A percentile compares a stretch with the other conserved stretches of the same genome.
Conservation (phyloP, 2,329 filamentous ascomycete genomes). For the Xylaria sp. region DNA sequence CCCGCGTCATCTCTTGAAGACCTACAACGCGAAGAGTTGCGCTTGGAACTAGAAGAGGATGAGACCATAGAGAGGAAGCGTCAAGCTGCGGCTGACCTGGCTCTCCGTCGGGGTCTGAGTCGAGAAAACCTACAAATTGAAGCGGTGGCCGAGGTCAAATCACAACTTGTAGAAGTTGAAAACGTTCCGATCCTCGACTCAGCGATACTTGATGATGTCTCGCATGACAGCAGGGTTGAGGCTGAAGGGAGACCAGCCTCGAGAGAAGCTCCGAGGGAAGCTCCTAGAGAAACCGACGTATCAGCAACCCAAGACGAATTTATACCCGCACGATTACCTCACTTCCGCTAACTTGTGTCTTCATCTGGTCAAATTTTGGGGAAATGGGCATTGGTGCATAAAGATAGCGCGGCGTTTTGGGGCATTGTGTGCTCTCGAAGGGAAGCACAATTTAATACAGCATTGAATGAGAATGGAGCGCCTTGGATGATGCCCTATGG, state of each 20-base stretch:
- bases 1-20: constrained; percentile 56
- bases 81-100: constrained; percentile 57
- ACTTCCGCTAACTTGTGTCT: constrained; percentile 50
- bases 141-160: constrained; percentile 41
- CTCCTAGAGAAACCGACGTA: constrained; percentile 15
- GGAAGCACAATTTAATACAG: neutral
- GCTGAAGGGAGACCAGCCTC: constrained; percentile 8
- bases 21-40: constrained; percentile 59
- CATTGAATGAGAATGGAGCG: constrained; percentile 8
- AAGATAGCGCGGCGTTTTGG: constrained; percentile 28
- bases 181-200: constrained; percentile 38
- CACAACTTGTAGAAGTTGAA: constrained; percentile 39
- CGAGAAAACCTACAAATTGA: constrained; percentile 45
- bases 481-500: constrained; percentile 9
- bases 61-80: constrained; percentile 59
- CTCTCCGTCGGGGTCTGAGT: constrained; percentile 55
- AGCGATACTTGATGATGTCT: constrained; percentile 36
- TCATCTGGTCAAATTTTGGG: constrained; percentile 16
- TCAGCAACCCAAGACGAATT: constrained; percentile 46
- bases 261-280: neutral
- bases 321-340: constrained; percentile 64
- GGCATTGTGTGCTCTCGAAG: constrained; percentile 7
- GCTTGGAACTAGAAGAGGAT: constrained; percentile 57
- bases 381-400: constrained; percentile 18
- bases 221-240: constrained; percentile 29